Base-by-base conservation (phyloP, 2,329 filamentous ascomycete species). In the Chaetomium sp. region DNA sequence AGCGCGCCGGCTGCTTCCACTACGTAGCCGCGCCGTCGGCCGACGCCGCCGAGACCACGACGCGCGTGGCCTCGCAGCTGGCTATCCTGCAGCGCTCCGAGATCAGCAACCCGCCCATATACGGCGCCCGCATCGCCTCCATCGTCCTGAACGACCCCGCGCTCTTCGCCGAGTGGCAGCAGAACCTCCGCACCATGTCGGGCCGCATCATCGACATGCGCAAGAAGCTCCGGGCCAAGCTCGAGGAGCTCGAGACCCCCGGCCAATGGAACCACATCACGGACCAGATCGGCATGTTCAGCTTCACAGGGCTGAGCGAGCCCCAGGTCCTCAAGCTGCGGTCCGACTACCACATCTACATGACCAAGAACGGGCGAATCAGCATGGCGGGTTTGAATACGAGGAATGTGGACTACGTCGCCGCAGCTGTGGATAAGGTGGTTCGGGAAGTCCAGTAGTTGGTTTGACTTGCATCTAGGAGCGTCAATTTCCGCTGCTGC, bases 241-340 rank as follows among this genome's bases (percentile, higher is more conserved):
- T 99, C 12, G 94, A 98, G 80, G 87, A 88, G 74, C 85, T 94
- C 65, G 87, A 86, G 33, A 97, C 95, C 0, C 94, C 94, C 0
- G 94, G 94, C 35, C 90, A 86, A 16, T 99, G 95, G 95, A 92
- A 93, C 75, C 95, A 99, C 80, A 96, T 99, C 76, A 97, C 93
- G 19, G 91, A 96, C 73, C 95, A 99, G 84, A 99, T 99, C 75
- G 95, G 95, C 81, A 99, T 99, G 95, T 99, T 99, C 81, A 94
- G 90, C 77, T 99, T 96, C 78, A 96, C 92, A 0, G 92, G 92
- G 13, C 79, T 96, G 75, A 85, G 77, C 13, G 90, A 93, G 79
- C 75, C 85, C 67, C 91, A 95, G 76, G 91, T 94, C 8, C 71
- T 85, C 71, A 87, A 86, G 79, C 80, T 95, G 67, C 84, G 89